These are phyloP conservation scores for Tulasnella sp. DNA, from an alignment of 768 basidiomycete species.

Conservation along the genomic window DNA sequence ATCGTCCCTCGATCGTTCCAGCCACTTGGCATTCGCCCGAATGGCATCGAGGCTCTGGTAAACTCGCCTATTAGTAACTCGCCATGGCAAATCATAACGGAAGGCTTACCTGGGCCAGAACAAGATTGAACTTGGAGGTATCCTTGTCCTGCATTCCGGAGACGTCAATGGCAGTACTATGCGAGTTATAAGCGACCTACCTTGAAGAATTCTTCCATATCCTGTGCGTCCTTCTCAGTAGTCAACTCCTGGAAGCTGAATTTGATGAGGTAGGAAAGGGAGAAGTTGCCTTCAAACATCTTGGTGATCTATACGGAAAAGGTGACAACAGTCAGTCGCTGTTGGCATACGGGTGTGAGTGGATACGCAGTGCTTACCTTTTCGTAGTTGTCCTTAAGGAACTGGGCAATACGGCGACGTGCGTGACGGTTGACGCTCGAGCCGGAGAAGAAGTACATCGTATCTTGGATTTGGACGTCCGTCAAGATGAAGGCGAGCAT, in stretches of 20 bases:
- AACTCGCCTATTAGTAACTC: not conserved
- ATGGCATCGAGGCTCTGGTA: slow-evolving; percentile 56
- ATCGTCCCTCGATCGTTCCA: slow-evolving; percentile 52
- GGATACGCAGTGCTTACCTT: slow-evolving; percentile 31
- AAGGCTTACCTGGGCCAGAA: slow-evolving; percentile 30
- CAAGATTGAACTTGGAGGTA: slow-evolving; percentile 52
- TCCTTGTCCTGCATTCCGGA: slow-evolving; percentile 42
- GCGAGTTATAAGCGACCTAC: slow-evolving; percentile 28
- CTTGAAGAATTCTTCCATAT: slow-evolving; percentile 62
- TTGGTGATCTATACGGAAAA: slow-evolving; percentile 39
- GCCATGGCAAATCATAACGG: not conserved
- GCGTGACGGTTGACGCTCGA: slow-evolving; percentile 44
- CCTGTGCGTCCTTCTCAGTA: slow-evolving; percentile 52
- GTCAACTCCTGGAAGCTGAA: slow-evolving; percentile 38
- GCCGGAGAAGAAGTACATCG: slow-evolving; percentile 45
- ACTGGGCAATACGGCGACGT: slow-evolving; percentile 41
- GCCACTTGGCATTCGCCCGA: slow-evolving; percentile 44
- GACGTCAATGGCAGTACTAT: slow-evolving; percentile 18
- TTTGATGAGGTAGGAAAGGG: slow-evolving; percentile 40
- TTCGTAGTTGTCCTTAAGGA: slow-evolving; percentile 60
- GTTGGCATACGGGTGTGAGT: not conserved
- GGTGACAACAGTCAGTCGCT: not conserved
- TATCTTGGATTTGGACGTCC: slow-evolving; percentile 34
- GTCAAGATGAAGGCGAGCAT: slow-evolving; percentile 48
- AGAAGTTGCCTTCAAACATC: slow-evolving; percentile 59